Evolutionary conservation across 2,329 filamentous ascomycete species (phyloP), one percentile per base, ranked within the genome.

Genomic region (Nigrograna mackinnonii): DNA sequence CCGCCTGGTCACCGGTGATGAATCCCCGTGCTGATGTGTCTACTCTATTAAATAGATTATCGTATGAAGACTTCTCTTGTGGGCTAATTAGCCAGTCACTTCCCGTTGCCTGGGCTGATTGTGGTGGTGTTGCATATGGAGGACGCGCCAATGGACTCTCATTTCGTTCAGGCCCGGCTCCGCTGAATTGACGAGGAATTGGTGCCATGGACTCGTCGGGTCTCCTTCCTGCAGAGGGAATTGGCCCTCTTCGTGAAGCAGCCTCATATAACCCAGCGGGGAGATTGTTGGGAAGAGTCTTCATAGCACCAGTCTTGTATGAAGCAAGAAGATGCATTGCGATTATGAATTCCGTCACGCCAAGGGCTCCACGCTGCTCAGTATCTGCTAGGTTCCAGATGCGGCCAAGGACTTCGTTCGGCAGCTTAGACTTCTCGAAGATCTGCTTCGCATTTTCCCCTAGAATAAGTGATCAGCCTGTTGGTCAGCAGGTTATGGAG

Each of bases 351-450:
- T 97, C 94, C 12, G 91, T 92, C 57, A 85, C 79, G 44, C 91
- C 87, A 24, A 99, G 78, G 22, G 87, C 84, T 37, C 94, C 94
- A 39, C 91, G 84, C 71, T 96, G 91, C 69, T 96, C 91, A 0
- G 90, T 94, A 66, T 99, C 94, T 17, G 91, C 87, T 47, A 99
- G 79, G 58, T 88, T 91, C 94, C 94, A 99, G 73, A 99, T 96
- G 54, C 87, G 85, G n/a, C 91, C 91, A 22, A 99, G 78, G 9
- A 88, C 80, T 57, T 97, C 91, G 65, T 95, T 96, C 4, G 92
- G 87, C 49, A 99, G 74, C 41, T 87, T 85, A 1, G 92, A 92
- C 66, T 91, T 90, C 69, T 97, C 92, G 60, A 99, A 99, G 50
- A 99, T 97, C 56, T 87, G 83, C 70, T 94, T 95, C 32, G 94